Evolutionary conservation across 768 basidiomycete genomes (phyloP).

Genomic region (Tricholoma terreum): DNA sequence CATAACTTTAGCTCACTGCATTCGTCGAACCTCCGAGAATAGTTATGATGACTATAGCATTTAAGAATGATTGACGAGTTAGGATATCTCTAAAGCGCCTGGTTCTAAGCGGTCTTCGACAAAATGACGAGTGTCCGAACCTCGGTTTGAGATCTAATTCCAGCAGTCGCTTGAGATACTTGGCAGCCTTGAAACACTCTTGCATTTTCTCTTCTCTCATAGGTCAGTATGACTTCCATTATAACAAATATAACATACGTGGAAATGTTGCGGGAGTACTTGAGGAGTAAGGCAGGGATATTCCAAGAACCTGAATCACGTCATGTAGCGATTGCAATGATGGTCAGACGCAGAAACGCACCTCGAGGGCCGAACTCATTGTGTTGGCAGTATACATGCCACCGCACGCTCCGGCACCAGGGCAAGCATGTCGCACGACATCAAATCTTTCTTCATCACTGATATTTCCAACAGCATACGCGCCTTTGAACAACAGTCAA

Average conservation of each 20-base stretch:
- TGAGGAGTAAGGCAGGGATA: slow-evolving; percentile 82
- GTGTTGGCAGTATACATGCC: slow-evolving; percentile 93
- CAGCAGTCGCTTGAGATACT: slow-evolving; percentile 70
- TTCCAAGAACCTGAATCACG: slow-evolving; percentile 56
- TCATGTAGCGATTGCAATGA: not conserved
- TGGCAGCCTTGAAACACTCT: slow-evolving; percentile 77
- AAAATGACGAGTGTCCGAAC: slow-evolving; percentile 27
- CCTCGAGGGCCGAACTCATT: slow-evolving; percentile 81
- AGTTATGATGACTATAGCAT: slow-evolving; percentile 78
- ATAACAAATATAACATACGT: slow-evolving; percentile 34
- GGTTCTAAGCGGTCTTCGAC: not conserved
- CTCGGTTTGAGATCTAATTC: slow-evolving; percentile 81
- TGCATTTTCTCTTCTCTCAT: slow-evolving; percentile 63
- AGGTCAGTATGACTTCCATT: not conserved
- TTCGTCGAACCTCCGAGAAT: slow-evolving; percentile 87
- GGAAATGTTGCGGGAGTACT: slow-evolving; percentile 73
- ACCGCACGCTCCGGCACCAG: slow-evolving; percentile 81
- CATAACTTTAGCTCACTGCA: slow-evolving; percentile 43
- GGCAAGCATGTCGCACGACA: slow-evolving; percentile 82
- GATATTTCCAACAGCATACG: slow-evolving; percentile 74
- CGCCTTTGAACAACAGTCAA: slow-evolving; percentile 42
- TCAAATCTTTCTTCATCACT: slow-evolving; percentile 79
- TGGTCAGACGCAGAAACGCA: slow-evolving; percentile 7
- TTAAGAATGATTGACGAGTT: slow-evolving; percentile 61
- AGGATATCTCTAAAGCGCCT: slow-evolving; percentile 36